phyloP scores from a whole-genome alignment of 2,329 filamentous ascomycete species.

The Zymoseptoria crescenta region DNA sequence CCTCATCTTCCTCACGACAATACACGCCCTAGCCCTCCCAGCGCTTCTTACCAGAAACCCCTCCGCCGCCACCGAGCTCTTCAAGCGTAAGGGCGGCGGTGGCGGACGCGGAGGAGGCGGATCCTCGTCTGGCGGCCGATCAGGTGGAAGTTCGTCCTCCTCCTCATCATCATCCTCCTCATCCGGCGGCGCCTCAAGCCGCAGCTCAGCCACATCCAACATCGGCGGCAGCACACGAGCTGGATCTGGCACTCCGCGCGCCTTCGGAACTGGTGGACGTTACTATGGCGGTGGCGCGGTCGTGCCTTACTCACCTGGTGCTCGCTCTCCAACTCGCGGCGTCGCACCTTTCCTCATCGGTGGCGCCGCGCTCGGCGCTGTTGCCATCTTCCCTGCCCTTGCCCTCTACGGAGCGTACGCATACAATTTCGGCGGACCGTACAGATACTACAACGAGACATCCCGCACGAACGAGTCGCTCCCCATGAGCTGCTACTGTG shows the following conservation, averaged over 20 bases:
- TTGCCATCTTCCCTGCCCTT: constrained; percentile 53
- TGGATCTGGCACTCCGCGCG: constrained; percentile 51
- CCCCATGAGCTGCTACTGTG: constrained; percentile 56
- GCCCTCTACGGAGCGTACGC: constrained; percentile 59
- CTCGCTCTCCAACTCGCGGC: constrained; percentile 36
- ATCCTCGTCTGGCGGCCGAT: constrained; percentile 9
- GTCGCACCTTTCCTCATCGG: constrained; percentile 50
- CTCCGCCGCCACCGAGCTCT: constrained; percentile 22
- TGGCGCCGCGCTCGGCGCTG: constrained; percentile 34
- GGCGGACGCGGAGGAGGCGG: constrained; percentile 37
- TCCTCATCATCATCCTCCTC: constrained; percentile 13
- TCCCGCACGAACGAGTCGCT: constrained; percentile 50
- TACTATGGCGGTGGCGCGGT: constrained; percentile 61
- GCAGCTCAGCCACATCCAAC: constrained; percentile 12
- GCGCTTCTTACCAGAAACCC: constrained; percentile 29
- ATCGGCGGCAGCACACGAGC: constrained; percentile 38
- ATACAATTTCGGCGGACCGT: constrained; percentile 53
- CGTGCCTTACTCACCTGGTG: constrained; percentile 51
- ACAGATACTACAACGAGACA: constrained; percentile 43
- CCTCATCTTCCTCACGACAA: constrained; percentile 24
- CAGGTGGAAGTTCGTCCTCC: background rate
- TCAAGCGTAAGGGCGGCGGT: constrained; percentile 43
- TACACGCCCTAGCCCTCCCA: constrained; percentile 27
- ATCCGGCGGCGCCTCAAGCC: constrained; percentile 12
- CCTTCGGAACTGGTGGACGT: constrained; percentile 50